Evolutionary conservation across 345 rosid species (phyloP).

Genomic region (Boechera divaricarpa): DNA sequence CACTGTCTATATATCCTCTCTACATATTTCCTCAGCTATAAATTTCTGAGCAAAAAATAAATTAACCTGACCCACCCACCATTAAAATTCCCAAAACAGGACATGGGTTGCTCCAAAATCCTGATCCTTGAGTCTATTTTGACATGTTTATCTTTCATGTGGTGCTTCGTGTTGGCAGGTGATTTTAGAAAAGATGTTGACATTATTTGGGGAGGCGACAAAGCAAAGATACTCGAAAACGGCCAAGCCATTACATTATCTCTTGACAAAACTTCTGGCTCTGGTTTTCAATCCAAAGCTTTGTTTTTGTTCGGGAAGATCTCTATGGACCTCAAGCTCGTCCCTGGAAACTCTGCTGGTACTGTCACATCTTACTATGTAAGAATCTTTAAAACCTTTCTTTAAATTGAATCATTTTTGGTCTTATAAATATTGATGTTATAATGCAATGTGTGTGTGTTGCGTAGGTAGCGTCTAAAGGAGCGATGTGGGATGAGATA

Average conservation of each 20-base stretch:
- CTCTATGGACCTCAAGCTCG: constrained; percentile 59
- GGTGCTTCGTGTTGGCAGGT: constrained; percentile 32
- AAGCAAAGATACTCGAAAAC: constrained; percentile 54
- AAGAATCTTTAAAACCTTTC: constrained; percentile 1
- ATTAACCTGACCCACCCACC: background rate
- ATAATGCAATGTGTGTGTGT: background rate
- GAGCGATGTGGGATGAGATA: constrained; percentile 64
- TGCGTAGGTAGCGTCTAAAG: constrained; percentile 54
- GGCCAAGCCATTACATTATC: constrained; percentile 56
- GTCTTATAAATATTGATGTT: background rate
- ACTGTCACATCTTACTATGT: constrained; percentile 58
- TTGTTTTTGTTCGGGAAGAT: constrained; percentile 56
- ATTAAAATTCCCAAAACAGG: constrained; percentile 7
- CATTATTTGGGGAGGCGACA: constrained; percentile 61
- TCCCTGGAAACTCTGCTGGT: constrained; percentile 60
- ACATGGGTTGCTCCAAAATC: constrained; percentile 34
- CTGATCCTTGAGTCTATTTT: constrained; percentile 27
- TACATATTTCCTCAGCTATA: background rate
- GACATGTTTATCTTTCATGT: constrained; percentile 2
- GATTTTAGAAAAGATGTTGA: constrained; percentile 54
- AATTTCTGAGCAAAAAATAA: background rate
- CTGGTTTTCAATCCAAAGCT: constrained; percentile 57
- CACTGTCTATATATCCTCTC: constrained; percentile 15
- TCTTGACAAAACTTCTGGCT: constrained; percentile 60
- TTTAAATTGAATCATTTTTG: background rate